phyloP scores from a whole-genome alignment of 257 asterid species.

The Eucommia ulmoides region DNA sequence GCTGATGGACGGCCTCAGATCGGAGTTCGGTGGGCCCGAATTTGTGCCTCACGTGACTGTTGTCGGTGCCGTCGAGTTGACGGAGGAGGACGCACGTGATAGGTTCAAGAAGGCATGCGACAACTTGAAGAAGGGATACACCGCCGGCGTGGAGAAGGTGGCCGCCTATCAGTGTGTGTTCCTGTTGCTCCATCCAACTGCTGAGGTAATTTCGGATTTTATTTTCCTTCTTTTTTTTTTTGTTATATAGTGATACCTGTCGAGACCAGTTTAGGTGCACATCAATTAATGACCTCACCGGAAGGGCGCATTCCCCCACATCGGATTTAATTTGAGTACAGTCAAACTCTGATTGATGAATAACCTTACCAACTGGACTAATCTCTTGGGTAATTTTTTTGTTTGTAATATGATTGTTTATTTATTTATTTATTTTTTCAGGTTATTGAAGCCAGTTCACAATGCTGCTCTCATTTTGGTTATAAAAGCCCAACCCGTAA shows the following conservation, averaged over 20 bases:
- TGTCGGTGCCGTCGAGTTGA: constrained; percentile 58
- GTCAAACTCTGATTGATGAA: no score
- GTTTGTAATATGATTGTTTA: neutral
- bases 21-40: constrained; percentile 69
- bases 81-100: constrained; percentile 72
- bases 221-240: no score
- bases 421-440: constrained; percentile 12
- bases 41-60: constrained; percentile 93
- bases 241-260: no score
- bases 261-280: neutral
- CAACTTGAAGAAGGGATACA: constrained; percentile 36
- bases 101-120: constrained; percentile 49
- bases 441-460: constrained; percentile 78
- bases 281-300: neutral
- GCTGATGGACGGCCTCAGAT: constrained; percentile 68
- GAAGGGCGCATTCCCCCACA: no score
- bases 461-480: constrained; percentile 60
- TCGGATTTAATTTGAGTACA: no score
- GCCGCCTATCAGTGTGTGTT: constrained; percentile 74
- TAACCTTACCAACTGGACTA: neutral
- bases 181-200: constrained; percentile 56
- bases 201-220: constrained; percentile 57
- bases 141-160: constrained; percentile 46
- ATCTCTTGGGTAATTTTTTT: neutral
- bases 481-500: constrained; percentile 42